Evolutionary conservation across 495 filamentous ascomycete species (phyloP), one percentile per base, ranked within the genome.

Genomic region (Jackrogersella minutella): DNA sequence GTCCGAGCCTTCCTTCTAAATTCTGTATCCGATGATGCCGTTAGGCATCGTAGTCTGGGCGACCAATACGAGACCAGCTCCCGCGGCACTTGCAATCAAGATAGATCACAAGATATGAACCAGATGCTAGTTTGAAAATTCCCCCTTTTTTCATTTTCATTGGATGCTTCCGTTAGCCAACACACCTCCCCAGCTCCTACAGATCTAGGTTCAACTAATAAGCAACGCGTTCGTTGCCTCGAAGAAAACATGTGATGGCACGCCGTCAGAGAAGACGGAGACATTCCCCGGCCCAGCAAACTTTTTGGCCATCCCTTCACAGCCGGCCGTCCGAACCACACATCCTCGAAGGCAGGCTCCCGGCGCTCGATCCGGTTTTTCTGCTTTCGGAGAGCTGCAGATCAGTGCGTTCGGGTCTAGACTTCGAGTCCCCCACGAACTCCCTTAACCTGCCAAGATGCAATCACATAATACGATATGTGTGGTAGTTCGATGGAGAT

Each of bases 351-450:
- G 41, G 31, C 54, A 16, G 28, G n/a, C n/a, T n/a, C n/a, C 39
- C 33, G 31, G 46, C 26, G 1, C 6, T 2, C 30, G 26, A 22
- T 26, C 59, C 22, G 22, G 36, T 4, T 54, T 4, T 54, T 49
- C 58, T 63, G 17, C 37, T 55, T 63, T 63, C 16, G 62, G 65
- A 43, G 34, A 34, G 40, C 16, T 55, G 63, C 63, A 66, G 56
- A n/a, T 40, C 33, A 13, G n/a, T 39, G 19, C 13, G 22, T 50
- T 49, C 10, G 9, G 44, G 51, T 21, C 58, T 62, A 53, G 64
- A 50, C 44, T 36, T 13, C 3, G 21, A 10, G 10, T n/a, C 22
- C 21, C 22, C 10, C 21, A 13, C 21, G 21, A 21, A 21, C 5
- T 28, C 13, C 41, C n/a, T n/a, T n/a, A n/a, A n/a, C n/a, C n/a